Conservation (phyloP, 78 protist genomes). For the Dictyostelium citrinum region DNA sequence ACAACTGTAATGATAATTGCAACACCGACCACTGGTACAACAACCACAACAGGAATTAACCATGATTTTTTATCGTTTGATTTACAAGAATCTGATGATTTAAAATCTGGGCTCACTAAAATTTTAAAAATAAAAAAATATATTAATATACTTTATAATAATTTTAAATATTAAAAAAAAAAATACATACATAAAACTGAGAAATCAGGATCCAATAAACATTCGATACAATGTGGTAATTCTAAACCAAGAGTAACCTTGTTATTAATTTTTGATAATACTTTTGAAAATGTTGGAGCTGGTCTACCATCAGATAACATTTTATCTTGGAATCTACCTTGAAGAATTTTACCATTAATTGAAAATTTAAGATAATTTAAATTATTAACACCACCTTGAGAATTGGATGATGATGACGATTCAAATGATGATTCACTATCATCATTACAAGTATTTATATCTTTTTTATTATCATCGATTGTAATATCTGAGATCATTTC, state of each 20-base stretch:
- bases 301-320: not conserved
- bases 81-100: not conserved
- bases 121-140: not conserved
- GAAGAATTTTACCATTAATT: not conserved
- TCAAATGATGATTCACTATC: not conserved
- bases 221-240: not conserved
- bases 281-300: not conserved
- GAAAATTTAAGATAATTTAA: not conserved
- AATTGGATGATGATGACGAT: not conserved
- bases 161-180: not conserved
- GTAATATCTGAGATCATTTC: not conserved
- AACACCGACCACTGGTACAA: not conserved
- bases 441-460: not conserved
- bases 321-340: not conserved
- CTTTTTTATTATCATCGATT: not conserved
- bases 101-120: not conserved
- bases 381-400: not conserved
- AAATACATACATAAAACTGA: not conserved
- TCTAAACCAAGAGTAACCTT: not conserved
- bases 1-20: not conserved
- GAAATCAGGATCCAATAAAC: not conserved
- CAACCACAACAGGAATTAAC: not conserved
- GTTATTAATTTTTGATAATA: not conserved
- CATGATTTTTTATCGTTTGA: not conserved
- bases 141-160: not conserved